Evolutionary conservation across 768 basidiomycete species (phyloP), one percentile per base, ranked within the genome.

Genomic region (Thelephora aurantiotincta): DNA sequence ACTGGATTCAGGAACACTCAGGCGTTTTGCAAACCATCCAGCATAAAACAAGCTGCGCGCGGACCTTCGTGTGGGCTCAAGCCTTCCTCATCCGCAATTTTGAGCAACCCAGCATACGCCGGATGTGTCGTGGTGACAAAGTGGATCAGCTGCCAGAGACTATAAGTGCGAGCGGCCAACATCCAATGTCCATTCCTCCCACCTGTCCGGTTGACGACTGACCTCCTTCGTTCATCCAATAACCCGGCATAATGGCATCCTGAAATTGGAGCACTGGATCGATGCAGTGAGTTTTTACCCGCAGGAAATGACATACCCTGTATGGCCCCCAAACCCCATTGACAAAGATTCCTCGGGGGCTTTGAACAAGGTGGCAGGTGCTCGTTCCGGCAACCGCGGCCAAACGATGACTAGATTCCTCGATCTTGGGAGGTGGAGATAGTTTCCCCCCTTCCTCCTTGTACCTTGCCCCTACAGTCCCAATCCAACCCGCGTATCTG

Each of bases 211-310:
- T 99, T 1, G 92, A 93, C 6, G 92, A 96, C 64, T 99, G 96
- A 2, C 96, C 96, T 35, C 94, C 96, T 65, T 99, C 96, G 58
- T 93, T 99, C 91, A 97, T 96, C 96, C 94, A 99, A 83, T 89
- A 93, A 14, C 82, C 90, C 37, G 80, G 80, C 65, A 97, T 92
- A 30, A 93, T 73, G 5, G 90, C 81, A 58, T 97, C 82, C 77
- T 87, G 53, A 1, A 14, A 63, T 6, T 42, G 47, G 11, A 51
- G 49, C 36, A 44, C 33, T 43, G 26, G 16, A 30, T 36, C 52
- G 5, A 19, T 16, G 16, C 26, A 9, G 26, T 30, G 26, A 30
- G 26, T 30, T 9, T 4, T 30, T 4, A 5, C 52, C 54, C 33
- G 42, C 14, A 14, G 26, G n/a, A 2, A 33, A n/a, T 5, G 9